phyloP scores from a whole-genome alignment of 176 grass and related monocot genomes.

The Saccharum officinarum region DNA sequence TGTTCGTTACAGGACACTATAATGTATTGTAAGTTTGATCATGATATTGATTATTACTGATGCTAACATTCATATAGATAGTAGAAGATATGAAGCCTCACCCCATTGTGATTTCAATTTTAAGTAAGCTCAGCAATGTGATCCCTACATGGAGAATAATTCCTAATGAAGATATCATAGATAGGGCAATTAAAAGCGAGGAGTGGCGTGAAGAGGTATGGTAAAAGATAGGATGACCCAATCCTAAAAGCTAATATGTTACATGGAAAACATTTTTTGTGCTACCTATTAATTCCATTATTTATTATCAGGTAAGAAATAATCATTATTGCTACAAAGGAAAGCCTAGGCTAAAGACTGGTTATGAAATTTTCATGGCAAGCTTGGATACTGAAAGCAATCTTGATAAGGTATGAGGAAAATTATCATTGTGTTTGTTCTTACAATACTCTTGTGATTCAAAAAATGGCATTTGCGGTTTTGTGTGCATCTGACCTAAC shows the following conservation, averaged over 20 bases:
- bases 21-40: background rate
- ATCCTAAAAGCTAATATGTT: background rate
- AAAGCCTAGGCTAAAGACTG: conserved; percentile 61
- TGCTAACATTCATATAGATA: conserved; percentile 42
- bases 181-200: conserved; percentile 51
- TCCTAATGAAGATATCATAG: conserved; percentile 57
- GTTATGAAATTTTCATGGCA: conserved; percentile 48
- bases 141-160: conserved; percentile 73
- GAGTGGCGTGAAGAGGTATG: conserved; percentile 60
- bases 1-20: background rate
- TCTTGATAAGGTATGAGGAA: conserved; percentile 53
- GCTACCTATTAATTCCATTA: background rate
- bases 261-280: background rate
- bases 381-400: conserved; percentile 64
- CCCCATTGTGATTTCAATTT: conserved; percentile 43
- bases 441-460: background rate
- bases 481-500: background rate
- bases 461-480: background rate
- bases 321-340: conserved; percentile 77
- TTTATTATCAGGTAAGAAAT: conserved; percentile 46
- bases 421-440: background rate
- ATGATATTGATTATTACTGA: background rate
- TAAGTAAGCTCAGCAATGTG: conserved; percentile 47
- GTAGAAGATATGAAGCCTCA: conserved; percentile 64
- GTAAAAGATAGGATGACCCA: background rate